Percentiles rank a stretch among this genome's conserved stretches.
Evolutionary conservation across 495 filamentous ascomycete species (phyloP).

Genomic region (Penicillium atrosanguineum): DNA sequence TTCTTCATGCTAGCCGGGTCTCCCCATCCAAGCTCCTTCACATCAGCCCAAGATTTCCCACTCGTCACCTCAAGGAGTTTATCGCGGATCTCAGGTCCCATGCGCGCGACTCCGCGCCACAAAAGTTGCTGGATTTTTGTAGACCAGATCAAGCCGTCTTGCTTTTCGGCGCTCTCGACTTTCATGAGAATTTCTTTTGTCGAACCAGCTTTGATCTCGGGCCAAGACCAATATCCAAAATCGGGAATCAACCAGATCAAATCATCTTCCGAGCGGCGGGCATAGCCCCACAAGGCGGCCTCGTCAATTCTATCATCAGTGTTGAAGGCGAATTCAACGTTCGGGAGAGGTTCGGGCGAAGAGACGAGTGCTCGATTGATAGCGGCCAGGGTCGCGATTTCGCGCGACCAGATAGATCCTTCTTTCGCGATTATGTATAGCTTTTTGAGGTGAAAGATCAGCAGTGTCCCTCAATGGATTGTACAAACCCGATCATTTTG

Average conservation of each 20-base stretch:
- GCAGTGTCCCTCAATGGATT: neutral
- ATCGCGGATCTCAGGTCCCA: slow-evolving; percentile 23
- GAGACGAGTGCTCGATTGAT: slow-evolving; percentile 22
- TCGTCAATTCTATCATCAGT: slow-evolving; percentile 35
- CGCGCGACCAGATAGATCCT: slow-evolving; percentile 25
- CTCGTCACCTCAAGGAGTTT: slow-evolving; percentile 32
- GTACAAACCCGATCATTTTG: neutral
- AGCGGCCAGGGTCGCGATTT: slow-evolving; percentile 25
- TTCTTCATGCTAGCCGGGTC: slow-evolving; percentile 10
- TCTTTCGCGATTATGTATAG: slow-evolving; percentile 26
- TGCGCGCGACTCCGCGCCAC: slow-evolving; percentile 29
- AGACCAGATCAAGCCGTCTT: slow-evolving; percentile 25
- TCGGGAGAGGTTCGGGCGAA: slow-evolving; percentile 46
- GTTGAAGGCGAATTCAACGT: slow-evolving; percentile 55
- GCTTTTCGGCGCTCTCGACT: slow-evolving; percentile 27
- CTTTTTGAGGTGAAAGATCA: slow-evolving; percentile 3
- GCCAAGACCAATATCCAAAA: slow-evolving; percentile 63
- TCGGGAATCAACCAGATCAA: slow-evolving; percentile 62
- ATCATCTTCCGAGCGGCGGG: slow-evolving; percentile 34
- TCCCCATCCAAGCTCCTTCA: slow-evolving; percentile 35
- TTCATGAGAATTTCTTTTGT: slow-evolving; percentile 40
- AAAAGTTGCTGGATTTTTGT: slow-evolving; percentile 53
- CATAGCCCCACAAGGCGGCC: slow-evolving; percentile 43
- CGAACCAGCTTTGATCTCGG: slow-evolving; percentile 48
- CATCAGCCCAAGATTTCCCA: slow-evolving; percentile 42